Evolutionary conservation across 306 rosid species (phyloP).

Genomic region (Dicorynia guianensis): DNA sequence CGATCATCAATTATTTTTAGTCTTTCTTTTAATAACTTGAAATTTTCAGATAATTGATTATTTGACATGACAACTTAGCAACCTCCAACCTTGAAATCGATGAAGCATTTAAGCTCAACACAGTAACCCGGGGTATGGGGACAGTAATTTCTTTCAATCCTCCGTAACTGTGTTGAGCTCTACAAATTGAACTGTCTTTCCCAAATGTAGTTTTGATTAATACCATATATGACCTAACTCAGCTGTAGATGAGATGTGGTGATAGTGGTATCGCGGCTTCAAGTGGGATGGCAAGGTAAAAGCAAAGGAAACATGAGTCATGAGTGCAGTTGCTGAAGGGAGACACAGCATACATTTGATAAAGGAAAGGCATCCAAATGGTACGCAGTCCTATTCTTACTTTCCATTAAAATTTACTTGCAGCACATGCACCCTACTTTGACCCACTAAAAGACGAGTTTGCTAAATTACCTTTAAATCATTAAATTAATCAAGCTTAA

Average conservation of each 20-base stretch:
- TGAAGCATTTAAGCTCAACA: too few relatives aligned
- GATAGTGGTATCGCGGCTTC: neutral
- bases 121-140: too few relatives aligned
- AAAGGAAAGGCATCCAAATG: conserved; percentile 34
- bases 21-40: too few relatives aligned
- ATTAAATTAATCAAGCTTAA: conserved; percentile 29
- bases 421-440: conserved; percentile 68
- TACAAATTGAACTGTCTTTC: too few relatives aligned
- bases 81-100: too few relatives aligned
- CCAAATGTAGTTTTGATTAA: neutral
- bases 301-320: conserved; percentile 9
- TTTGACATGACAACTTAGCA: too few relatives aligned
- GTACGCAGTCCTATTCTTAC: neutral
- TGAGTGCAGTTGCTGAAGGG: conserved; percentile 18
- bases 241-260: neutral
- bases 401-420: conserved; percentile 38
- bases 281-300: conserved; percentile 4
- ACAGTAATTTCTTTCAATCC: too few relatives aligned
- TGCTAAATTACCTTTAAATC: conserved; percentile 45
- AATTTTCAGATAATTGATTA: too few relatives aligned
- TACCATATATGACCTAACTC: conserved; percentile 3
- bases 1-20: too few relatives aligned
- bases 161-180: neutral
- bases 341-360: neutral
- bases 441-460: conserved; percentile 41